These are phyloP conservation scores for Hygrophorus russula DNA, from an alignment of 768 basidiomycete genomes.

Conservation along the genomic window DNA sequence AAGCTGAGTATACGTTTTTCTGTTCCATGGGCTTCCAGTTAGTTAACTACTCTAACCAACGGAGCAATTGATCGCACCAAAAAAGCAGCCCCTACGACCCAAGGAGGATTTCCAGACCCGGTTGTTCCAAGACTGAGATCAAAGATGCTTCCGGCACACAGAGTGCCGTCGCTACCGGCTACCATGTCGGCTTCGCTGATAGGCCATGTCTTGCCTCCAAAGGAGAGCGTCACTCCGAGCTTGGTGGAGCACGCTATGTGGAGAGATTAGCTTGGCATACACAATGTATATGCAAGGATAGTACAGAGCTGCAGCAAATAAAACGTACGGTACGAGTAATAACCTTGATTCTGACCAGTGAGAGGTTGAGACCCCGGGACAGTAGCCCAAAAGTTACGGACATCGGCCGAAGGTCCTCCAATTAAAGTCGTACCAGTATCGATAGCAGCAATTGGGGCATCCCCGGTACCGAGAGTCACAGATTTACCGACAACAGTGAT, in stretches of 20 bases:
- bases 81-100: conserved; percentile 70
- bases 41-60: background rate
- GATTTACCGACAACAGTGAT: conserved; percentile 48
- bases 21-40: conserved; percentile 9
- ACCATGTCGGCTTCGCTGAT: conserved; percentile 75
- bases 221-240: conserved; percentile 54
- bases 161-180: conserved; percentile 37
- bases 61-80: conserved; percentile 31
- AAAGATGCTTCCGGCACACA: conserved; percentile 61
- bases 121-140: conserved; percentile 43
- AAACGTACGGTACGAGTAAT: conserved; percentile 67
- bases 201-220: conserved; percentile 70
- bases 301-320: background rate
- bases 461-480: conserved; percentile 31
- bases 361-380: conserved; percentile 48
- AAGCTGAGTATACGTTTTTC: conserved; percentile 49
- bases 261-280: background rate
- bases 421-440: conserved; percentile 95
- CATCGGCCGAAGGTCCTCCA: conserved; percentile 61
- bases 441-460: conserved; percentile 56
- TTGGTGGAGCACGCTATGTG: conserved; percentile 52
- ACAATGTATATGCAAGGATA: background rate
- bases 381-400: conserved; percentile 49
- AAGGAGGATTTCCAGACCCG: conserved; percentile 31
- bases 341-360: conserved; percentile 34